These are phyloP conservation scores for Sclerotiophoma versabilis DNA, from an alignment of 2,329 filamentous ascomycete genomes.

Conservation along the genomic window DNA sequence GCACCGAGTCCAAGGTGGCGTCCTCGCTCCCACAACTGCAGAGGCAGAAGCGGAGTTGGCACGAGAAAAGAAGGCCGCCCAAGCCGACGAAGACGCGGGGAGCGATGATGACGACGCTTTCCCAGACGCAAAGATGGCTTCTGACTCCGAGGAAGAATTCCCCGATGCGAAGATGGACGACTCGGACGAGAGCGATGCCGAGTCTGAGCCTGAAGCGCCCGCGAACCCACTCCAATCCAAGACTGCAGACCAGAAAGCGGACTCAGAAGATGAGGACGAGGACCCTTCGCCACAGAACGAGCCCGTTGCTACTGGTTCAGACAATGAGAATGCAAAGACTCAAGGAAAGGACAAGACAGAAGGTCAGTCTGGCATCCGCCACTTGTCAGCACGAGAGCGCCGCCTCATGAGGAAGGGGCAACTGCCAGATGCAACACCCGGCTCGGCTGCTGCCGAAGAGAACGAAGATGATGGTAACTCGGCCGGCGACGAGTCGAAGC, in stretches of 20 bases:
- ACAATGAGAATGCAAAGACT: constrained; percentile 7
- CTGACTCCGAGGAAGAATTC: constrained; percentile 54
- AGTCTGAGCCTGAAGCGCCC: constrained; percentile 40
- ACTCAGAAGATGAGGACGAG: constrained; percentile 34
- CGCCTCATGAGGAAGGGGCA: constrained; percentile 49
- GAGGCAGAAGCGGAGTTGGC: constrained; percentile 29
- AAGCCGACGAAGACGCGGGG: constrained; percentile 31
- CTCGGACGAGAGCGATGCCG: constrained; percentile 48
- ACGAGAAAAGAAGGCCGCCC: constrained; percentile 26
- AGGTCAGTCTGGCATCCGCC: constrained; percentile 34
- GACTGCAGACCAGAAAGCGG: constrained; percentile 17
- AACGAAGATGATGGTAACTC: constrained; percentile 46
- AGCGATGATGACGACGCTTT: constrained; percentile 55
- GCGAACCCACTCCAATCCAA: constrained; percentile 52
- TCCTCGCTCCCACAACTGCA: constrained; percentile 25
- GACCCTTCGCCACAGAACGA: constrained; percentile 19
- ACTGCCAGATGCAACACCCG: constrained; percentile 21
- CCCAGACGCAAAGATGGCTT: constrained; percentile 51
- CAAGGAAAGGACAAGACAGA: constrained; percentile 21
- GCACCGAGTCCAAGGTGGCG: constrained; percentile 66
- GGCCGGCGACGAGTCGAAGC: constrained; percentile 23
- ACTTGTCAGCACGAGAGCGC: constrained; percentile 50
- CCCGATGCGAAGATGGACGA: constrained; percentile 51
- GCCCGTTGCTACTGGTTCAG: not conserved
- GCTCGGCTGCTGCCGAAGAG: constrained; percentile 20